Base-by-base conservation (phyloP, 805 yeast genomes). In the Starmerella sirachaensis region DNA sequence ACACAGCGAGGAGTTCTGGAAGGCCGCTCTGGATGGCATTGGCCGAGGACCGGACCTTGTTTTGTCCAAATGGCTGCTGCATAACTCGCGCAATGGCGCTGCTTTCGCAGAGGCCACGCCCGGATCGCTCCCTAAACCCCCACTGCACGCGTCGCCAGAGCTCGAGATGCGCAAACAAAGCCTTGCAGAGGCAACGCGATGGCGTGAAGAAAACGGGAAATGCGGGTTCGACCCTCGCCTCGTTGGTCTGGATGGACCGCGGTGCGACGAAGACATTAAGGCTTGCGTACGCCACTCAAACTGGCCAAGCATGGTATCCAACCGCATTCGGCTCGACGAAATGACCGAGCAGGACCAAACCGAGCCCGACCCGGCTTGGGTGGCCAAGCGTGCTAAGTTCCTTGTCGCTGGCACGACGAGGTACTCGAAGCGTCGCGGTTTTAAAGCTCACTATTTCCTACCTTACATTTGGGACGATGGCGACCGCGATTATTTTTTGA, bases 391-490 rank as follows among this genome's bases (percentile, higher is more conserved):
- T 3, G 44, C 41, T 12, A 31, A 38, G 32, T 26, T 11, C 14
- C 29, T 38, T 5, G 39, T 38, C 8, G 29, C 41, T 7, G 45
- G 45, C 11, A 38, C 45, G 10, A 41, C 42, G 7, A 33, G 41
- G 7, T 35, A 32, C 16, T 36, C 44, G n/a, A 13, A 33, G 9
- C 18, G 41, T 1, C 31, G 29, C 11, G 26, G 37, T 6, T 24
- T 18, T 26, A 28, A 21, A n/a, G 38, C 35, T 6, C 38, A 35
- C 3, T 38, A 38, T n/a, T 38, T 38, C 16, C 11, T 38, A 9
- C 45, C 45, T 6, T 41, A 41, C 16, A 37, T 41, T 2, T 41
- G 45, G 45, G 33, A 38, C 12, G 30, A 31, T 3, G 45, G 30
- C 13, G 33, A 37, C n/a, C 17, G 18, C 7, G 37, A 31, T 19